Conservation (phyloP, 2,329 filamentous ascomycete species). For the Aspergillus tanneri region DNA sequence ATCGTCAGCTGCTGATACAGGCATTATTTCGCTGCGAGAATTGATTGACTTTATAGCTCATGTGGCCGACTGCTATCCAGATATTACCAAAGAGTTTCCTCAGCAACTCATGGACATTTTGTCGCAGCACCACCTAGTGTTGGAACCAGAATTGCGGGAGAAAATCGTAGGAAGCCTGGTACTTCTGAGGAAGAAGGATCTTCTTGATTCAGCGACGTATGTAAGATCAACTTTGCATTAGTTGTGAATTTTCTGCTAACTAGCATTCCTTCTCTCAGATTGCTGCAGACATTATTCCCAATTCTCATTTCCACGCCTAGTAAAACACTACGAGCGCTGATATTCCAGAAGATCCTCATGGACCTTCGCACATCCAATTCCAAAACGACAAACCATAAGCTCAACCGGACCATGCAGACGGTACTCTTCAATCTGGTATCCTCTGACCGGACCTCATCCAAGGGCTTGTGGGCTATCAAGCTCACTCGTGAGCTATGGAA, state of each 20-base stretch:
- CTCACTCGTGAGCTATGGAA: slow-evolving; percentile 95
- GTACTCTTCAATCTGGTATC: slow-evolving; percentile 89
- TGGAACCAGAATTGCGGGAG: slow-evolving; percentile 83
- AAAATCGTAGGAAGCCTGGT: slow-evolving; percentile 92
- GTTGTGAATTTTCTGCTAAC: not conserved
- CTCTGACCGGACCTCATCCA: slow-evolving; percentile 77
- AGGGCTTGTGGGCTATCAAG: slow-evolving; percentile 94
- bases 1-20: slow-evolving; percentile 70
- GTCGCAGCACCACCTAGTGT: slow-evolving; percentile 73
- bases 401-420: slow-evolving; percentile 91
- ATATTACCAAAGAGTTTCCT: slow-evolving; percentile 73
- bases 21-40: slow-evolving; percentile 81
- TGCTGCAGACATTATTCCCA: slow-evolving; percentile 90
- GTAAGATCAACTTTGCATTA: slow-evolving; percentile 13
- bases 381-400: slow-evolving; percentile 83
- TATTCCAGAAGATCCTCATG: slow-evolving; percentile 88
- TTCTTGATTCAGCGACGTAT: slow-evolving; percentile 75
- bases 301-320: slow-evolving; percentile 89
- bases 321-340: slow-evolving; percentile 78
- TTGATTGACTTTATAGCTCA: slow-evolving; percentile 92
- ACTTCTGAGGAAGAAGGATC: slow-evolving; percentile 82
- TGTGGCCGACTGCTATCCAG: slow-evolving; percentile 88
- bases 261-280: slow-evolving; percentile 31
- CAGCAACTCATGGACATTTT: slow-evolving; percentile 79
- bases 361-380: slow-evolving; percentile 86